Evolutionary conservation across 1,284 basidiomycete genomes (phyloP).

Genomic region (Trichosporon ovoides): DNA sequence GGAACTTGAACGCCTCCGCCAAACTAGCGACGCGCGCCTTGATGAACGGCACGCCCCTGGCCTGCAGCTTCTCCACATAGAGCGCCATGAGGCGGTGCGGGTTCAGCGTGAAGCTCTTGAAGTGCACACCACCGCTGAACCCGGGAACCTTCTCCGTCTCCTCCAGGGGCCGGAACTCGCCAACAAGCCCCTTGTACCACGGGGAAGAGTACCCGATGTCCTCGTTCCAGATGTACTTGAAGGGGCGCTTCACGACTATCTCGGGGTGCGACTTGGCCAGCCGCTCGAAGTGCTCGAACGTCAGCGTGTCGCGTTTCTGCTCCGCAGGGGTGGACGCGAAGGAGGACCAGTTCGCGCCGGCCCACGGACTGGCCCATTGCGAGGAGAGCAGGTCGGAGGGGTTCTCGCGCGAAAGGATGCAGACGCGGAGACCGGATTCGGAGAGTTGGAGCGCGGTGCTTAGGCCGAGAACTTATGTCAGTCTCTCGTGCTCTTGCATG

Average conservation of each 20-base stretch:
- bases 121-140: constrained; percentile 34
- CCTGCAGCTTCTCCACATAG: constrained; percentile 32
- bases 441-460: constrained; percentile 49
- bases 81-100: constrained; percentile 44
- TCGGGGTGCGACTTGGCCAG: constrained; percentile 51
- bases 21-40: constrained; percentile 40
- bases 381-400: constrained; percentile 59
- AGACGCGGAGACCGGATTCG: constrained; percentile 53
- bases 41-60: constrained; percentile 36
- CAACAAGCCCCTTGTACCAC: constrained; percentile 56
- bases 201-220: constrained; percentile 36
- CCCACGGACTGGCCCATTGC: constrained; percentile 65
- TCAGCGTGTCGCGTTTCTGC: constrained; percentile 37
- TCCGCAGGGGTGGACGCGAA: constrained; percentile 53
- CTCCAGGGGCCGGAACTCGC: constrained; percentile 29
- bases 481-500: too few species aligned
- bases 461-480: constrained; percentile 50
- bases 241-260: constrained; percentile 50
- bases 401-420: constrained; percentile 61
- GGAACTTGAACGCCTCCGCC: constrained; percentile 43
- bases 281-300: constrained; percentile 51
- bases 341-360: constrained; percentile 66
- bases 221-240: constrained; percentile 48
- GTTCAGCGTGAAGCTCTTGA: constrained; percentile 47
- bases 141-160: constrained; percentile 15